Evolutionary conservation across 2,329 filamentous ascomycete genomes (phyloP), one percentile per base, ranked within the genome.

Genomic region (Exserohilum turcica): DNA sequence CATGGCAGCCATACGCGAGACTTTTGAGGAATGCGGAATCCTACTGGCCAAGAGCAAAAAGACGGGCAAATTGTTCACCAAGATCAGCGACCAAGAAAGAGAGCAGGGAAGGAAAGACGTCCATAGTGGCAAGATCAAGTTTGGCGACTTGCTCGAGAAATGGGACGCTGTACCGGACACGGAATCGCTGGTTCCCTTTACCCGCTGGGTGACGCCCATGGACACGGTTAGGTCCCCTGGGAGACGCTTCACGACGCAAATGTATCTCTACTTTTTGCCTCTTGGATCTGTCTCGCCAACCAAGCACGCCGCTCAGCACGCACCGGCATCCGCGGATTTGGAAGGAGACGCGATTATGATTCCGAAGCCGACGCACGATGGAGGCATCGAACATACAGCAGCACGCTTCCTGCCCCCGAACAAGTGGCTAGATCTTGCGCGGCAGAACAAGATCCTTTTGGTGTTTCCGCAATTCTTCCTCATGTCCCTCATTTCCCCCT

Each of bases 21-120:
- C 91, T 0, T 97, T 97, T 69, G 94, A 99, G 72, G 94, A 97
- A 77, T 92, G 90, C 60, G 94, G 94, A 0, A 91, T 97, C 48
- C 76, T 97, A 21, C 80, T 97, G 3, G 91, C 90, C 0, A 79
- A 77, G 19, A 77, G 74, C 50, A 76, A 77, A 54, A 74, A 74
- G 9, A 79, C 80, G 5, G 82, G 81, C 0, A 74, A 78, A 16
- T 74, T 93, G 45, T 75, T 94, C 27, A 73, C 67, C 2, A 81
- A 85, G 35, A 71, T 95, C 5, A 73, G 81, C 0, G 80, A 84
- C 6, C 74, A 75, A 1, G 83, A 86, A 52, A 79, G 87, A 24
- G 87, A 91, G 46, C 74, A 79, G 45, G 91, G 86, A 1, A 81
- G 92, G 50, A 83, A 82, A 64, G 78, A 78, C 5, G 85, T 97